Conservation (phyloP, 768 basidiomycete species). For the Boletus subcaerulescens region DNA sequence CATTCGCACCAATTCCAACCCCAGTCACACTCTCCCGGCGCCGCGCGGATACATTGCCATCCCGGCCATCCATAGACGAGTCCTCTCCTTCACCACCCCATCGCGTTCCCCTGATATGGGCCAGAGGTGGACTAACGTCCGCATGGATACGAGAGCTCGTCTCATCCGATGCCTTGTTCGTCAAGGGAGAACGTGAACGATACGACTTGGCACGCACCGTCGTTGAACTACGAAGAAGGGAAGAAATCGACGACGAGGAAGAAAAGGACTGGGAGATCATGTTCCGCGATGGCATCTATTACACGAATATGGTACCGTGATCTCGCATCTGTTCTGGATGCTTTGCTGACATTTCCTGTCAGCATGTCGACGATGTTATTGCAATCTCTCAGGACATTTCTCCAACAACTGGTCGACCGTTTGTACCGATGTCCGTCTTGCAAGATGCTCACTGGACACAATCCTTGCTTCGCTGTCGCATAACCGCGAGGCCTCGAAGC, state of each 20-base stretch:
- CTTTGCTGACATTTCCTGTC: slow-evolving; percentile 5
- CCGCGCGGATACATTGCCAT: slow-evolving; percentile 31
- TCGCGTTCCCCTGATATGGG: slow-evolving; percentile 60
- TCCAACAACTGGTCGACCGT: slow-evolving; percentile 63
- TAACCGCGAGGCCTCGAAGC: slow-evolving; percentile 40
- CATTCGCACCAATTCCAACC: slow-evolving; percentile 16
- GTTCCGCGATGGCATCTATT: slow-evolving; percentile 79
- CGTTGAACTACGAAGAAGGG: slow-evolving; percentile 66
- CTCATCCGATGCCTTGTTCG: slow-evolving; percentile 77
- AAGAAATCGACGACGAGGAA: slow-evolving; percentile 54
- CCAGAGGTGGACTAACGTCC: slow-evolving; percentile 69
- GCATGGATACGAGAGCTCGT: slow-evolving; percentile 72
- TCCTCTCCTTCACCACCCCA: slow-evolving; percentile 10
- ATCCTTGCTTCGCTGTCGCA: slow-evolving; percentile 59
- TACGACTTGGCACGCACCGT: slow-evolving; percentile 76
- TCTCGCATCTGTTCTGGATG: not conserved
- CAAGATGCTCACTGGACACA: slow-evolving; percentile 82
- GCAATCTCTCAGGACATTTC: slow-evolving; percentile 72
- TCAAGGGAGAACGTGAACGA: slow-evolving; percentile 72
- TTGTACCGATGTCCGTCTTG: slow-evolving; percentile 62
- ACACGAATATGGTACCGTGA: slow-evolving; percentile 72
- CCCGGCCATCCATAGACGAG: slow-evolving; percentile 17
- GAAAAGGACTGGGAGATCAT: slow-evolving; percentile 68
- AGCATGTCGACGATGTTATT: slow-evolving; percentile 81
- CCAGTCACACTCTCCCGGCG: slow-evolving; percentile 20